Evolutionary conservation across 169 alveolate genomes (phyloP).

Genomic region (Babesia caballi): DNA sequence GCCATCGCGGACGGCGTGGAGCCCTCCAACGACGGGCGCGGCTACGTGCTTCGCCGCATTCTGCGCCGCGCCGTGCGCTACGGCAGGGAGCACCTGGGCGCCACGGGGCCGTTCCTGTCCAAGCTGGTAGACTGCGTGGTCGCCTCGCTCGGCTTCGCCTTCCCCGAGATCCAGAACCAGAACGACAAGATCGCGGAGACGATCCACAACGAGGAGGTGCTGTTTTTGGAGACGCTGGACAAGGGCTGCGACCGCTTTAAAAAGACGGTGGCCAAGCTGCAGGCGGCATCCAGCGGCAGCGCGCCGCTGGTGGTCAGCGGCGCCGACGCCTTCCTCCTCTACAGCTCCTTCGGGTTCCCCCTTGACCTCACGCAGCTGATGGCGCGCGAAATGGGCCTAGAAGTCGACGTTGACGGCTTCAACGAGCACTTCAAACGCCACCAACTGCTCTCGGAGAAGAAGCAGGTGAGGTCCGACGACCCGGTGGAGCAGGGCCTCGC

Average conservation of each 20-base stretch:
- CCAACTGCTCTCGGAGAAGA: constrained; percentile 79
- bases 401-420: constrained; percentile 81
- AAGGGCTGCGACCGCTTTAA: constrained; percentile 81
- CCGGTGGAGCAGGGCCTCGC: constrained; percentile 46
- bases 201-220: constrained; percentile 84
- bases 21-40: constrained; percentile 90
- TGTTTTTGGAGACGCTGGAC: constrained; percentile 83
- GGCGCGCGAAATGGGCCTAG: constrained; percentile 85
- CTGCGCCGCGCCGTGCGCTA: constrained; percentile 88
- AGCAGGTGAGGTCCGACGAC: constrained; percentile 29
- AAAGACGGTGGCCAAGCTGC: constrained; percentile 49
- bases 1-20: constrained; percentile 90
- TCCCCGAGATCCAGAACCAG: constrained; percentile 77
- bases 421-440: constrained; percentile 75
- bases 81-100: constrained; percentile 77
- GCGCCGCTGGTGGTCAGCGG: constrained; percentile 66
- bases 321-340: constrained; percentile 84
- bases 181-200: constrained; percentile 75
- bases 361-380: constrained; percentile 88
- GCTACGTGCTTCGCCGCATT: constrained; percentile 89
- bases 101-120: constrained; percentile 82
- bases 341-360: constrained; percentile 91
- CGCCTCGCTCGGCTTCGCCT: constrained; percentile 80
- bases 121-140: constrained; percentile 83
- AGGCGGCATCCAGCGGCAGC: constrained; percentile 27